Base-by-base conservation (phyloP, 2,329 filamentous ascomycete species). In the Cladosporium sp. region DNA sequence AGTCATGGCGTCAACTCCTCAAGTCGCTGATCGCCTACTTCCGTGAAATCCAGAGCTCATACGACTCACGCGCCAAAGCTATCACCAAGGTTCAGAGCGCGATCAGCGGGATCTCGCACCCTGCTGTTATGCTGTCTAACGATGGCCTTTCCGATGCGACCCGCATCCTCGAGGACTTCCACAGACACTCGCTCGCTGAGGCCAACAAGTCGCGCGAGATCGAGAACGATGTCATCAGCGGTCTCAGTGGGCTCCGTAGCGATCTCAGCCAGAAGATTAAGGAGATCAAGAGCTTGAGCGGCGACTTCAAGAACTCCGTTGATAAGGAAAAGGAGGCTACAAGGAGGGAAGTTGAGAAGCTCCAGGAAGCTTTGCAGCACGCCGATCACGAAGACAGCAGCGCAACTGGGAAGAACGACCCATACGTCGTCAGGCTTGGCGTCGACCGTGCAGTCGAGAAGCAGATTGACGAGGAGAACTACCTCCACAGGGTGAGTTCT, bases 241-340 rank as follows among this genome's bases (percentile, higher is more conserved):
- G 94, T 62, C 83, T 99, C 65, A 92, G 90, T 2, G 93, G 93
- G 1, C 82, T 99, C 64, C 85, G 95, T 66, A 93, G 89, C 74
- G 95, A 99, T 78, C 83, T 99, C 21, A 90, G 91, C 68, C 92
- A 96, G 77, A 99, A 99, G 82, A 96, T 96, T 78, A 99, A 98
- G 79, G 95, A 99, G 80, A 99, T 99, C 81, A 97, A 96, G 81
- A 90, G 88, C 71, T 83, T 99, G 18, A 91, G 92, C 6, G 91
- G 93, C 18, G 95, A 99, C 78, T 99, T 99, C 81, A 97, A 97
- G 80, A 99, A 97, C 76, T 91, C 90, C 0, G 93, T 99, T 11
- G 92, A 97, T 30, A 97, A 94, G 80, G 95, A 98, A 79, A 94
- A 96, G 82, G 93, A 97, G 24, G 82, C 78, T 21, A 97, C 95